phyloP scores from a whole-genome alignment of 78 protist genomes.

The Cavenderia fasciculata region DNA sequence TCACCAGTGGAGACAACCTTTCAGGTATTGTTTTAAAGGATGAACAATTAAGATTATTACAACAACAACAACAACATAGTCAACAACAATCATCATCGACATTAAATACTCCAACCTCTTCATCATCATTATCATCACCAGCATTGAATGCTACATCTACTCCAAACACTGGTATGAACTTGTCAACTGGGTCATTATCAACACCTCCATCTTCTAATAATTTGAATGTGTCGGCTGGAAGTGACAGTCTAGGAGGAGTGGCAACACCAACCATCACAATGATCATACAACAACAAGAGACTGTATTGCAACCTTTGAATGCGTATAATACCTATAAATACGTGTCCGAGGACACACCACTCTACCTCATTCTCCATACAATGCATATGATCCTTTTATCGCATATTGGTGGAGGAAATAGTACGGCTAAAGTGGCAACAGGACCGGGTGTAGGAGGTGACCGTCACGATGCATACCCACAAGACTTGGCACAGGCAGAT shows the following conservation, averaged over 20 bases:
- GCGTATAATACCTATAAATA: not conserved
- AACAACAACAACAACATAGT: no score
- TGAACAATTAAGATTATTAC: not conserved
- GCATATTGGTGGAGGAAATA: not conserved
- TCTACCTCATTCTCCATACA: constrained; percentile 39
- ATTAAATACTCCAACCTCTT: no score
- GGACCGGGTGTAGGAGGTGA: no score
- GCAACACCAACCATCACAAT: no score
- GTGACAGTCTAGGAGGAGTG: no score
- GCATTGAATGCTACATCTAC: no score
- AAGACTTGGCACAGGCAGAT: not conserved
- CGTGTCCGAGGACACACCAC: constrained; percentile 55
- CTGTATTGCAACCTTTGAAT: not conserved
- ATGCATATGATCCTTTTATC: constrained; percentile 28
- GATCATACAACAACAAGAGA: not conserved
- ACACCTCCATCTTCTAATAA: no score
- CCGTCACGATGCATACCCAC: not conserved
- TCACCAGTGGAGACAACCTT: not conserved
- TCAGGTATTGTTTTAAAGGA: not conserved
- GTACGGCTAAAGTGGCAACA: no score
- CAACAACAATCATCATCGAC: no score
- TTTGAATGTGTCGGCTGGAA: no score
- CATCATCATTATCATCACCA: constrained; percentile 3
- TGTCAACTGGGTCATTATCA: no score
- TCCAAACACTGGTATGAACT: no score